phyloP scores from a whole-genome alignment of 768 basidiomycete species.

The Myochromella boudieri region DNA sequence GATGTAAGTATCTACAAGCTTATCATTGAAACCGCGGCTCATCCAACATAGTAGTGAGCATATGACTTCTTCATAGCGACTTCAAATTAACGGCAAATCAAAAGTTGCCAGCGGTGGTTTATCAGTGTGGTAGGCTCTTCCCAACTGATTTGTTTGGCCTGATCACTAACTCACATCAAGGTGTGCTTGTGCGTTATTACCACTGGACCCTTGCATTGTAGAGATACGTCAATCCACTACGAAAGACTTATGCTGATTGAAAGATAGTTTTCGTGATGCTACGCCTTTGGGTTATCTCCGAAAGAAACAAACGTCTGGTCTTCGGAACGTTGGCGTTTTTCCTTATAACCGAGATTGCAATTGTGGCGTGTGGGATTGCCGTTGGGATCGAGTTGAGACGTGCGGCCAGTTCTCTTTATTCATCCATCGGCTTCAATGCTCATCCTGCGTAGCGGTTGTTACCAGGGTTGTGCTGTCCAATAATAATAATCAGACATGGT shows the following conservation, averaged over 20 bases:
- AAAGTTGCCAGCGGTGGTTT: slow-evolving; percentile 16
- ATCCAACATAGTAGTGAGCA: slow-evolving; percentile 14
- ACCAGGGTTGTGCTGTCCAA: neutral
- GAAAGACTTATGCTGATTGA: neutral
- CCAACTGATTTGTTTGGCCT: neutral
- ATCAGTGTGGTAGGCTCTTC: slow-evolving; percentile 10
- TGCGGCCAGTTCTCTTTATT: slow-evolving; percentile 14
- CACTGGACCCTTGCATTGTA: slow-evolving; percentile 35
- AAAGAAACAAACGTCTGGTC: slow-evolving; percentile 24
- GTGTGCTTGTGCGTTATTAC: slow-evolving; percentile 35
- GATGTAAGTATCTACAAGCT: slow-evolving; percentile 1
- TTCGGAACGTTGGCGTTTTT: slow-evolving; percentile 27
- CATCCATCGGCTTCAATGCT: neutral
- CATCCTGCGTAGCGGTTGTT: neutral
- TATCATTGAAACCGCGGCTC: neutral
- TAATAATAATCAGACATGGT: neutral
- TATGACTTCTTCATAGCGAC: too few species aligned
- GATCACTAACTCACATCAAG: slow-evolving; percentile 12
- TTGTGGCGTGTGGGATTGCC: slow-evolving; percentile 22
- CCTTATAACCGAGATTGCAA: slow-evolving; percentile 25
- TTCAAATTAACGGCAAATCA: neutral
- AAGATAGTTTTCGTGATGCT: slow-evolving; percentile 36
- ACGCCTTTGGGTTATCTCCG: slow-evolving; percentile 39
- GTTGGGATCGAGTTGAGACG: slow-evolving; percentile 26
- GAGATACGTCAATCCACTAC: neutral